Percentiles rank a stretch among this genome's conserved stretches.
Conservation (phyloP, 768 basidiomycete species). For the Leccinum truebloodii region DNA sequence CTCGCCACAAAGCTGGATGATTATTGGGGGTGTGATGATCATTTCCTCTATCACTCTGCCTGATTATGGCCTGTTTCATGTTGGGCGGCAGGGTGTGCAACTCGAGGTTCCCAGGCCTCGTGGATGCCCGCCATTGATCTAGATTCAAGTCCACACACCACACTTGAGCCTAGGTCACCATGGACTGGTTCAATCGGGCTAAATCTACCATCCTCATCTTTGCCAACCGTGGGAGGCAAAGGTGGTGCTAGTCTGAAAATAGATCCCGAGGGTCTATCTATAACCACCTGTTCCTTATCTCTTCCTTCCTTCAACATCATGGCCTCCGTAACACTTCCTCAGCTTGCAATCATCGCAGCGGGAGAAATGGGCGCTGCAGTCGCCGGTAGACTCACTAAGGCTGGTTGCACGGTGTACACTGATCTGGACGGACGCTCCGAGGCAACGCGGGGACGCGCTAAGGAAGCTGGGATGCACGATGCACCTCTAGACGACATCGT, state of each 20-base stretch:
- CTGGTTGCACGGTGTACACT: constrained; percentile 57
- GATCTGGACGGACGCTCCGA: constrained; percentile 55
- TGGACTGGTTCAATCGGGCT: not conserved
- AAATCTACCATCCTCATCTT: not conserved
- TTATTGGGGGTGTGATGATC: constrained; percentile 6
- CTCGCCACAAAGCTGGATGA: not conserved
- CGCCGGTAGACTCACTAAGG: constrained; percentile 44
- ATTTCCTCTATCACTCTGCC: constrained; percentile 1
- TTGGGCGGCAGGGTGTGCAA: constrained; percentile 7
- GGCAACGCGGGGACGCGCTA: constrained; percentile 48
- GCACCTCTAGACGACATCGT: constrained; percentile 39
- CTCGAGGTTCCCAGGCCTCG: constrained; percentile 12
- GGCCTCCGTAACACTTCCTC: constrained; percentile 15
- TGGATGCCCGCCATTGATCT: constrained; percentile 15
- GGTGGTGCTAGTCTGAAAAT: not conserved
- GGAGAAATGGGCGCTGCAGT: constrained; percentile 64
- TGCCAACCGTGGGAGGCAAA: not conserved
- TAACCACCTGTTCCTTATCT: constrained; percentile 8
- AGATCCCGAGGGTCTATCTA: constrained; percentile 15
- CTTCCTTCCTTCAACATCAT: constrained; percentile 15
- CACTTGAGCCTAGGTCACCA: not conserved
- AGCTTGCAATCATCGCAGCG: constrained; percentile 52
- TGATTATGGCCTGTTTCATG: constrained; percentile 2
- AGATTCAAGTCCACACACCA: constrained; percentile 19
- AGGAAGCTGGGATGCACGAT: constrained; percentile 51